Base-by-base conservation (phyloP, 805 yeast genomes). In the Metschnikowia colocasiae region DNA sequence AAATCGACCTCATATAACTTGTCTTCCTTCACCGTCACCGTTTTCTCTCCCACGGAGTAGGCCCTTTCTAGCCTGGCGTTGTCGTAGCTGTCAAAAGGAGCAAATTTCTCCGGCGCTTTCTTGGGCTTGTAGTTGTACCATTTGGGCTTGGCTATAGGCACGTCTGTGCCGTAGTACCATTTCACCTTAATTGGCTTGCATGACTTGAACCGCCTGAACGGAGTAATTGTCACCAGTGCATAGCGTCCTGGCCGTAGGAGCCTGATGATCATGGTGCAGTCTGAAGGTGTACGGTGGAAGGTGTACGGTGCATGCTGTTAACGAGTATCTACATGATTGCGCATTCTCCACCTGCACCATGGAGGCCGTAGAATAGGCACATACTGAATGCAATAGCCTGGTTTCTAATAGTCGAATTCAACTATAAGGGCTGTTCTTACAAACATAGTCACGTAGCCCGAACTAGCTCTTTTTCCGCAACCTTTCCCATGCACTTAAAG, bases 111-210 rank as follows among this genome's bases (percentile, higher is more conserved):
- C 0, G 96, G 81, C 2, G 70, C 63, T 36, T 71, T 68, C 0
- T 65, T 62, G 33, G 81, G 80, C 29, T 58, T 64, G 60, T 85
- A 87, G 16, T 74, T 61, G 52, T 72, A 74, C 64, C 82, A 78
- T 19, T 61, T 69, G 1, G 96, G 96, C 64, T 85, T 86, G 7
- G 79, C 65, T 10, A 71, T 62, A 1, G 97, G 95, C 6, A 81
- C 64, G 60, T 88, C 96, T 0, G 89, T 82, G 2, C 96, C 92
- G 57, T 88, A 85, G 61, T 80, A 89, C 97, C 97, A 90, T 51
- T 74, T 68, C 16, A 57, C 61, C 29, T 48, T 48, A 34, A 50
- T 27, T 5, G 52, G 51, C n/a, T 16, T 31, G 40, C 44, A 48
- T 1, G 54, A 42, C 22, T 32, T 43, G 12, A 16, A 26, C 6